Percentiles rank a stretch among this genome's conserved stretches.
These are phyloP conservation scores for Penicillium atrosanguineum DNA, from an alignment of 495 filamentous ascomycete species.

Conservation along the genomic window DNA sequence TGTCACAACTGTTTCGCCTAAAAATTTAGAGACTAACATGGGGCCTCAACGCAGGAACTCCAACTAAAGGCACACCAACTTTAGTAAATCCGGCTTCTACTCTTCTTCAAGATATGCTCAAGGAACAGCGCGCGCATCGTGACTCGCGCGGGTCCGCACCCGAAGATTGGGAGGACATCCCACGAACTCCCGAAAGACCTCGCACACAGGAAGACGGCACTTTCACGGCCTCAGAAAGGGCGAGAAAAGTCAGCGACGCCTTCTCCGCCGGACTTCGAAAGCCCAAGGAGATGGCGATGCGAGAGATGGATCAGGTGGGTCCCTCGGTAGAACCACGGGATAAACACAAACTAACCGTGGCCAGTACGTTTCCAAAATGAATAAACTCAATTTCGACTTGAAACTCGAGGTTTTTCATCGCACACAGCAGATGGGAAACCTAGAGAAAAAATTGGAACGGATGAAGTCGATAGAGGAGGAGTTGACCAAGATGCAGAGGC, in stretches of 20 bases:
- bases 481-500: slow-evolving; percentile 59
- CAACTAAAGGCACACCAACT: slow-evolving; percentile 27
- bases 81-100: slow-evolving; percentile 45
- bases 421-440: slow-evolving; percentile 56
- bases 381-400: slow-evolving; percentile 87
- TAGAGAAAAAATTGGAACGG: slow-evolving; percentile 68
- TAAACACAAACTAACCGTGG: slow-evolving; percentile 7
- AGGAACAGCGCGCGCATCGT: slow-evolving; percentile 46
- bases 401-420: slow-evolving; percentile 82
- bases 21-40: not conserved
- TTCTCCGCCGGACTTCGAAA: slow-evolving; percentile 25
- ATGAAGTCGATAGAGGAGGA: slow-evolving; percentile 67
- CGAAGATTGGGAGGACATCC: slow-evolving; percentile 24
- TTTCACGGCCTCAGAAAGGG: slow-evolving; percentile 36
- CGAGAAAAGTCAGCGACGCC: slow-evolving; percentile 28
- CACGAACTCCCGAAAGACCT: slow-evolving; percentile 32
- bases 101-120: slow-evolving; percentile 46
- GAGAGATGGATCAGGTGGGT: slow-evolving; percentile 50
- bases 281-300: slow-evolving; percentile 49
- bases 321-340: not conserved
- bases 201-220: slow-evolving; percentile 30
- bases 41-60: slow-evolving; percentile 21
- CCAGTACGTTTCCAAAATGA: slow-evolving; percentile 59
- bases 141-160: slow-evolving; percentile 27
- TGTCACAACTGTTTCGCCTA: not conserved